Percentiles rank a stretch among this genome's conserved stretches.
These are phyloP conservation scores for Lyophyllum semitale DNA, from an alignment of 768 basidiomycete genomes.

Conservation along the genomic window DNA sequence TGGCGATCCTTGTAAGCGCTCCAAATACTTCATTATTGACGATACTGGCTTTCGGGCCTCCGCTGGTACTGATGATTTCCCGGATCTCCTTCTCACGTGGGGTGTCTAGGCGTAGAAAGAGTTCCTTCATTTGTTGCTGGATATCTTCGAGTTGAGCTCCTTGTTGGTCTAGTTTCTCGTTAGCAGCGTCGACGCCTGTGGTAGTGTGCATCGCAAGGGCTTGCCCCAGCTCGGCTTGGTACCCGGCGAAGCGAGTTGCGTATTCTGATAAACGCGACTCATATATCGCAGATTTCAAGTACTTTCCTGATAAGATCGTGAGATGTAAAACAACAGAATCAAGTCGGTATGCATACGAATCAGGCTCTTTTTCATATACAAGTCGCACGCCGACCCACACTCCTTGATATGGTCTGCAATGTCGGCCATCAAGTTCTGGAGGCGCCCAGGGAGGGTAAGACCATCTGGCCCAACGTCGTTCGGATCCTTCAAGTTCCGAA, in stretches of 20 bases:
- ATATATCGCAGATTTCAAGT: constrained; percentile 38
- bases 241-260: constrained; percentile 32
- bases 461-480: constrained; percentile 32
- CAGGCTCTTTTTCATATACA: constrained; percentile 45
- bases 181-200: constrained; percentile 34
- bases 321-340: not conserved
- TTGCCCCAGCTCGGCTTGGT: constrained; percentile 35
- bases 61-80: constrained; percentile 39
- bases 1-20: constrained; percentile 29
- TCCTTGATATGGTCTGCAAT: constrained; percentile 43
- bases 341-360: constrained; percentile 12
- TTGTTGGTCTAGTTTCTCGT: constrained; percentile 29
- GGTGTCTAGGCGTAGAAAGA: constrained; percentile 40
- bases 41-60: constrained; percentile 36
- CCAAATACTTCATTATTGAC: constrained; percentile 33
- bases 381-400: constrained; percentile 47
- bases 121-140: constrained; percentile 31
- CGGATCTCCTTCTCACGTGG: constrained; percentile 39
- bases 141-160: constrained; percentile 19
- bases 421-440: constrained; percentile 25
- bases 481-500: constrained; percentile 28
- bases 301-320: no score
- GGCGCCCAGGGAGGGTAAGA: constrained; percentile 26
- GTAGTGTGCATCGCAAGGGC: constrained; percentile 40
- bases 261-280: constrained; percentile 37